Conservation (phyloP, 202 grass and related monocot genomes). For the Dendrocalamus latiflorus region DNA sequence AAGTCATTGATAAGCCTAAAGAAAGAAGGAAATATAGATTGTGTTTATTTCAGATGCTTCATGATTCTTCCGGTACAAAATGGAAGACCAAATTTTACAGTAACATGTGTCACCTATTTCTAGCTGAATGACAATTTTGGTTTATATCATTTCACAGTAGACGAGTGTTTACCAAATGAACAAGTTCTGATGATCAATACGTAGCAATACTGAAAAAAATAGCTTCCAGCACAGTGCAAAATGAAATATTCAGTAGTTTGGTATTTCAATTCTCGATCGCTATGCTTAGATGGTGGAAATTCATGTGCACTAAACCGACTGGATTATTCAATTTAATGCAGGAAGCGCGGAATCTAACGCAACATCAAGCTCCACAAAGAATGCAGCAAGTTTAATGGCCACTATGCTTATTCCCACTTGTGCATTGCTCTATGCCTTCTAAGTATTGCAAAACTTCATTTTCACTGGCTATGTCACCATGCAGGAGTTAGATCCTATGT, state of each 20-base stretch:
- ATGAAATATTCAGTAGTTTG: background rate
- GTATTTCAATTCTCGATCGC: background rate
- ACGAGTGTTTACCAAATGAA: background rate
- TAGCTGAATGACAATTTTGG: background rate
- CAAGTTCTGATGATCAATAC: background rate
- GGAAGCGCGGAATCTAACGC: slow-evolving; percentile 10
- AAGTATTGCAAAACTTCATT: slow-evolving; percentile 2
- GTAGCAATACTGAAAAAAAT: background rate
- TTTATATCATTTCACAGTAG: background rate
- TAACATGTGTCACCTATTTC: background rate
- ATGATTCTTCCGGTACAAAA: slow-evolving; percentile 11
- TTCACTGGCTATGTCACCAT: slow-evolving; percentile 9
- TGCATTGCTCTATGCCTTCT: slow-evolving; percentile 34
- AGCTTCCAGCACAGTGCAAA: background rate
- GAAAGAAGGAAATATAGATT: background rate
- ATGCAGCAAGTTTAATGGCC: slow-evolving; percentile 29
- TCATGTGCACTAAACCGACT: slow-evolving; percentile 7
- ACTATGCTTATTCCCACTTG: slow-evolving; percentile 19
- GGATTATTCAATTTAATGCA: slow-evolving; percentile 14
- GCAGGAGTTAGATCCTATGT: slow-evolving; percentile 3
- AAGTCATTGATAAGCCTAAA: background rate
- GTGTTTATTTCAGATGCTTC: background rate
- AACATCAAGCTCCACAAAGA: slow-evolving; percentile 32
- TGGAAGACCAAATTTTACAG: background rate
- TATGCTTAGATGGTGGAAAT: background rate